Base-by-base conservation (phyloP, 164 flowering plant species). In the Tetrastigma voinierianum region DNA sequence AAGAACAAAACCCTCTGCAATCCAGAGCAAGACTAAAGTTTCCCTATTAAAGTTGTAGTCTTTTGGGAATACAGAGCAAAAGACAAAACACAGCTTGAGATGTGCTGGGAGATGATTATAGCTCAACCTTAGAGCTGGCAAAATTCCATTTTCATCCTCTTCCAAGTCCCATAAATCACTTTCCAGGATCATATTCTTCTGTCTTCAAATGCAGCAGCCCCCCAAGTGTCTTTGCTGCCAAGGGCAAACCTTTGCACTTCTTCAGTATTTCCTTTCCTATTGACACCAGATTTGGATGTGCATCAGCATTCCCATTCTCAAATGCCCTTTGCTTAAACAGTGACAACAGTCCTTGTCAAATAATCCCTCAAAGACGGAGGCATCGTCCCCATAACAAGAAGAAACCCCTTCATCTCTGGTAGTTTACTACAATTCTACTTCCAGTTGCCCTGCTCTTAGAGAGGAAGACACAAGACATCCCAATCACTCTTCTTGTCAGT, bases 51-150 rank as follows among this genome's bases (percentile, higher is more conserved):
- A 49, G 18, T 32, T 47, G 12, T 48, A 32, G 44, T 48, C 67
- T 19, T 64, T 53, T 15, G 57, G 67, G 55, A 64, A 64, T 17
- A 64, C 40, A 25, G 40, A 25, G 40, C 40, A 25, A 25, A 25
- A 25, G 40, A 25, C 40, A 25, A 25, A 25, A 25, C 40, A 25
- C 40, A 4, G 40, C 6, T 25, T 25, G 40, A 25, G 40, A 25
- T 25, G 0, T 25, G n/a, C 17, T 12, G 67, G 46, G 2, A 52
- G 57, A 52, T 64, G 18, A 23, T 64, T 17, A 18, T 64, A 64
- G 32, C 67, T 64, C 19, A 64, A 43, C 24, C 58, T 49, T 19
- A 64, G 57, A 24, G 67, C 67, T 20, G 57, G 67, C 20, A 64
- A 44, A n/a, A 64, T 64, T 21, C 24, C 56, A 51, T 25, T 64